Evolutionary conservation across 345 rosid genomes (phyloP).

Genomic region (Geranium brycei): DNA sequence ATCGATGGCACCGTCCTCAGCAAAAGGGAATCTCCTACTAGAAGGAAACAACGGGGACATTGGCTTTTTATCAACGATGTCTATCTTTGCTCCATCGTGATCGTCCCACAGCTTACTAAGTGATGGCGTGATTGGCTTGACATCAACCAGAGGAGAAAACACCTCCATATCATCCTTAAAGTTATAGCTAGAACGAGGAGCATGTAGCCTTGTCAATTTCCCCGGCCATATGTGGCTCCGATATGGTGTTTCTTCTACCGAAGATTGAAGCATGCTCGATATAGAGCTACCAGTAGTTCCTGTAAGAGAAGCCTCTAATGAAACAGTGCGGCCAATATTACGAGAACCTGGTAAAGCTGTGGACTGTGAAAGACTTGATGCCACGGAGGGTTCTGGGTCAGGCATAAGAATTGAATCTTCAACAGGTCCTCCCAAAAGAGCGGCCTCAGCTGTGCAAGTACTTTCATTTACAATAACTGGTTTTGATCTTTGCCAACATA

Average conservation of each 20-base stretch:
- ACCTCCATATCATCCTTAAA: conserved; percentile 89
- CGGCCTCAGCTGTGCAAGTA: conserved; percentile 66
- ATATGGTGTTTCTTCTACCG: conserved; percentile 57
- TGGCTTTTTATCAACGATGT: conserved; percentile 47
- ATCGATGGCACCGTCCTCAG: conserved; percentile 50
- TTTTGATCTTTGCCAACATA: conserved; percentile 97
- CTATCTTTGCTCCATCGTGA: conserved; percentile 44
- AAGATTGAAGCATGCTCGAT: conserved; percentile 26
- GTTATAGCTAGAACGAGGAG: conserved; percentile 52
- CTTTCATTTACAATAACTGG: conserved; percentile 71
- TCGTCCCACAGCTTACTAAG: conserved; percentile 67
- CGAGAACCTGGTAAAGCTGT: conserved; percentile 40
- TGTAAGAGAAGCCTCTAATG: conserved; percentile 27
- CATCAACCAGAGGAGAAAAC: conserved; percentile 81
- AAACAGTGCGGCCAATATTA: conserved; percentile 22
- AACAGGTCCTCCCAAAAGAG: conserved; percentile 76
- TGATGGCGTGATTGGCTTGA: conserved; percentile 68
- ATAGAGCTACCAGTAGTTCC: conserved; percentile 22
- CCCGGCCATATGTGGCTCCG: conserved; percentile 55
- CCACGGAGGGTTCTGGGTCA: conserved; percentile 31
- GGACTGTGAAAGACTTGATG: conserved; percentile 37
- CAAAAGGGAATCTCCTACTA: conserved; percentile 49
- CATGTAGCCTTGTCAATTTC: conserved; percentile 53
- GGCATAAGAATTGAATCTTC: conserved; percentile 97
- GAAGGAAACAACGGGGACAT: conserved; percentile 57